Conservation (phyloP, 2,329 filamentous ascomycete species). For the Fusarium sp. region DNA sequence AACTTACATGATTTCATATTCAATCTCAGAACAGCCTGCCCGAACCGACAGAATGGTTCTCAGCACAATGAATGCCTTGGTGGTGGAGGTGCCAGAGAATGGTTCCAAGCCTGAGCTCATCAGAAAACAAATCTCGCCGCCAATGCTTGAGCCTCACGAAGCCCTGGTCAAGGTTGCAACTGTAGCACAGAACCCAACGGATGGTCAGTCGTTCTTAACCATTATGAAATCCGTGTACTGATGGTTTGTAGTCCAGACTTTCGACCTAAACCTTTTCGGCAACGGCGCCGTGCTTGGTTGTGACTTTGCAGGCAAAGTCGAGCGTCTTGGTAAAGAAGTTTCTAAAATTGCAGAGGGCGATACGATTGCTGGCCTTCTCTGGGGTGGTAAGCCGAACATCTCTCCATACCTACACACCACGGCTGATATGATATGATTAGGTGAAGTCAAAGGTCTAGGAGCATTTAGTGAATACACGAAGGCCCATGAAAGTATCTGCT, state of each 20-base stretch:
- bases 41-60: background rate
- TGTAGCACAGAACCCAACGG: slow-evolving; percentile 44
- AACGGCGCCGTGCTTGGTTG: slow-evolving; percentile 50
- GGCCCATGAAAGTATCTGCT: slow-evolving; percentile 53
- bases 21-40: no score
- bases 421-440: slow-evolving; percentile 11
- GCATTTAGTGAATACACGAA: slow-evolving; percentile 53
- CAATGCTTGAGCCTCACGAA: slow-evolving; percentile 28
- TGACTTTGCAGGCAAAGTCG: slow-evolving; percentile 51
- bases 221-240: background rate
- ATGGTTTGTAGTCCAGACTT: slow-evolving; percentile 43
- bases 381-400: slow-evolving; percentile 40
- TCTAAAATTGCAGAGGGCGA: slow-evolving; percentile 33
- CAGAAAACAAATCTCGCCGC: slow-evolving; percentile 20
- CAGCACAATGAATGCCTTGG: slow-evolving; percentile 28
- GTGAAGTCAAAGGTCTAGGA: slow-evolving; percentile 46
- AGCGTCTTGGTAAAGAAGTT: slow-evolving; percentile 42
- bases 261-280: slow-evolving; percentile 51
- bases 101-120: slow-evolving; percentile 22
- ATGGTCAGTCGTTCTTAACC: slow-evolving; percentile 16
- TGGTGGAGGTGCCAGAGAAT: slow-evolving; percentile 27
- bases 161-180: slow-evolving; percentile 37
- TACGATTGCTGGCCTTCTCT: slow-evolving; percentile 41
- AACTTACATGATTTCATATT: no score
- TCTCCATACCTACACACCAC: background rate